Evolutionary conservation across 1,284 basidiomycete genomes (phyloP).

Genomic region (Leucoagaricus sp.): DNA sequence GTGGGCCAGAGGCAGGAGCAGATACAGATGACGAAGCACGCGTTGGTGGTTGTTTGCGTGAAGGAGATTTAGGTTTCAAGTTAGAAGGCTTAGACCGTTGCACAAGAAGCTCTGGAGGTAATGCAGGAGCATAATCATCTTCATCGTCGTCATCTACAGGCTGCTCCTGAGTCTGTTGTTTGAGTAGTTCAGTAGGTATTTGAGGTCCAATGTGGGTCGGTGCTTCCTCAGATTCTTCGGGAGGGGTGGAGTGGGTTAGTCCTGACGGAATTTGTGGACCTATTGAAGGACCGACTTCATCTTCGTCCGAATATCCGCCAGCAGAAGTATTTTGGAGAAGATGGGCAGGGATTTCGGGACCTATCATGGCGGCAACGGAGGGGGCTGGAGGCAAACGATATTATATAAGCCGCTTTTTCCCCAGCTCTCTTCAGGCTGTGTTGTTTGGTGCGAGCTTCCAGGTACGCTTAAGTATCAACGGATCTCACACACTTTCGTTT

Average conservation of each 20-base stretch:
- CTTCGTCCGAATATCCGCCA: slow-evolving; percentile 21
- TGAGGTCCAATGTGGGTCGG: slow-evolving; percentile 16
- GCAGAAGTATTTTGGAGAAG: background rate
- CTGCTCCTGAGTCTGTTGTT: background rate
- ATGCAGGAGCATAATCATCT: slow-evolving; percentile 50
- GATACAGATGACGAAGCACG: slow-evolving; percentile 29
- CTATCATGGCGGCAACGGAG: slow-evolving; percentile 7
- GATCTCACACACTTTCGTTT: too few species aligned
- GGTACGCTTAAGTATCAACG: too few species aligned
- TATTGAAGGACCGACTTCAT: slow-evolving; percentile 33
- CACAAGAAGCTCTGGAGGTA: slow-evolving; percentile 25
- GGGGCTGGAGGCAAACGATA: background rate
- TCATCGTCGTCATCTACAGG: slow-evolving; percentile 54
- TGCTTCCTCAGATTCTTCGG: slow-evolving; percentile 53
- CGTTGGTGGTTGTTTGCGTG: slow-evolving; percentile 33
- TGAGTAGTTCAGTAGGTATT: slow-evolving; percentile 1
- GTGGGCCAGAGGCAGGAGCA: slow-evolving; percentile 2
- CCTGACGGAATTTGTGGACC: slow-evolving; percentile 23
- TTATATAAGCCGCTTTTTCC: too few species aligned
- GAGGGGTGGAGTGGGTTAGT: slow-evolving; percentile 41
- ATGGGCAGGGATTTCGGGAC: slow-evolving; percentile 11
- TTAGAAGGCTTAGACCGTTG: slow-evolving; percentile 20
- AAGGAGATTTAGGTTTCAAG: slow-evolving; percentile 22
- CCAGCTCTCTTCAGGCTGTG: too few species aligned
- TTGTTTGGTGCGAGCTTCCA: too few species aligned